Conservation (phyloP, 352 stramenopile species). For the Pseudoperonospora humuli region DNA sequence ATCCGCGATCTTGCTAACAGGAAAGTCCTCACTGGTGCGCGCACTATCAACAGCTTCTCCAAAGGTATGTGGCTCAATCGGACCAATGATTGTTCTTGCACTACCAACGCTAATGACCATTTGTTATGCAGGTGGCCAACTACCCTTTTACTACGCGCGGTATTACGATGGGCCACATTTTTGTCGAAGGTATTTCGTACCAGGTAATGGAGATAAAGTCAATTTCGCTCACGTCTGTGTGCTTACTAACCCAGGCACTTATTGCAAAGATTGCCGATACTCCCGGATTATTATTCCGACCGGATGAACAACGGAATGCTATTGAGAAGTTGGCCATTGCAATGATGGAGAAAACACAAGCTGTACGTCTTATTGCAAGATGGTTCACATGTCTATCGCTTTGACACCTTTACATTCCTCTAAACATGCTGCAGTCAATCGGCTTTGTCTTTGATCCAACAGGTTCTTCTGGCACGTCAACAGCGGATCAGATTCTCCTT, state of each 20-base stretch:
- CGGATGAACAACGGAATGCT: constrained; percentile 53
- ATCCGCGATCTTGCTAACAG: constrained; percentile 13
- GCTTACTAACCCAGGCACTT: constrained; percentile 2
- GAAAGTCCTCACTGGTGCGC: constrained; percentile 78
- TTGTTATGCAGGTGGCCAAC: constrained; percentile 57
- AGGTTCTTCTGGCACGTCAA: constrained; percentile 48
- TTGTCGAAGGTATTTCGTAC: constrained; percentile 72
- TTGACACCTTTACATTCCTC: constrained; percentile 3
- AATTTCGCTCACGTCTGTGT: not conserved
- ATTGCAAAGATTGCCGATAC: constrained; percentile 75
- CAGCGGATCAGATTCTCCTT: constrained; percentile 55
- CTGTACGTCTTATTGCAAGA: constrained; percentile 20
- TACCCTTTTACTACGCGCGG: constrained; percentile 84
- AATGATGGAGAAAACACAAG: constrained; percentile 74
- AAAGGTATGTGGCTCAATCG: constrained; percentile 31
- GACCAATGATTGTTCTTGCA: not conserved
- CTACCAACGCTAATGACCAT: not conserved
- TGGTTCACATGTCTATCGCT: not conserved
- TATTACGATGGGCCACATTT: constrained; percentile 86
- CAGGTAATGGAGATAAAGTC: constrained; percentile 32
- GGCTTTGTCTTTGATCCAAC: constrained; percentile 84
- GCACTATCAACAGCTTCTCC: constrained; percentile 76
- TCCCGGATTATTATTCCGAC: constrained; percentile 55
- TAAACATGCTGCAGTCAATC: constrained; percentile 44
- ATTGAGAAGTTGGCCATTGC: constrained; percentile 67